Percentiles rank a stretch among this genome's conserved stretches.
Conservation (phyloP, 352 stramenopile genomes). For the Phytophthora rubi region DNA sequence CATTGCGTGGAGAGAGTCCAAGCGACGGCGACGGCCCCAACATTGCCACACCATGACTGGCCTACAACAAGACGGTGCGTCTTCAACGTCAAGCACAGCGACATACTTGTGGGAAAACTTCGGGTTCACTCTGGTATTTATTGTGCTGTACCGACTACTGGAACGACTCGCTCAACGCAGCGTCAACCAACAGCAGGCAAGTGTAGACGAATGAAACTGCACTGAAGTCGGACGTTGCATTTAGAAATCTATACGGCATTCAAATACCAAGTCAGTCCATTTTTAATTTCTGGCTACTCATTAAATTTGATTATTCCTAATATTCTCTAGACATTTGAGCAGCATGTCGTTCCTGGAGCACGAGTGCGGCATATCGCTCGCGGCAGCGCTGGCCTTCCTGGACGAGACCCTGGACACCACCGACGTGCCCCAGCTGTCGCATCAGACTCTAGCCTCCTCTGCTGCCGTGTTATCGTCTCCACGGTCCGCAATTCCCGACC, state of each 20-base stretch:
- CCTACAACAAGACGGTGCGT: conserved; percentile 31
- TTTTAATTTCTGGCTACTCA: background rate
- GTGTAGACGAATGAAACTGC: no score
- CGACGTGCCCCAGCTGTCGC: background rate
- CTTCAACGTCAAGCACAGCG: conserved; percentile 47
- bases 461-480: background rate
- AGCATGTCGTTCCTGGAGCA: conserved; percentile 29
- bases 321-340: background rate
- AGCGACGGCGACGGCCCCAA: conserved; percentile 30
- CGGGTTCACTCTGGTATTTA: conserved; percentile 32
- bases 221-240: background rate
- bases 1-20: conserved; percentile 24
- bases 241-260: background rate
- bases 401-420: conserved; percentile 19
- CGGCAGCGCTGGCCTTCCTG: conserved; percentile 35
- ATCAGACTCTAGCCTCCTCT: background rate
- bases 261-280: background rate
- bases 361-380: conserved; percentile 23
- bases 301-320: background rate
- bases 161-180: conserved; percentile 29
- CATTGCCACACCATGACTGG: conserved; percentile 28
- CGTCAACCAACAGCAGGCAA: conserved; percentile 44
- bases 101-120: conserved; percentile 33
- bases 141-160: conserved; percentile 34
- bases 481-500: background rate